A percentile compares a stretch with the other conserved stretches of the same genome.
Evolutionary conservation across 495 filamentous ascomycete genomes (phyloP).

Genomic region (Neurospora africana): DNA sequence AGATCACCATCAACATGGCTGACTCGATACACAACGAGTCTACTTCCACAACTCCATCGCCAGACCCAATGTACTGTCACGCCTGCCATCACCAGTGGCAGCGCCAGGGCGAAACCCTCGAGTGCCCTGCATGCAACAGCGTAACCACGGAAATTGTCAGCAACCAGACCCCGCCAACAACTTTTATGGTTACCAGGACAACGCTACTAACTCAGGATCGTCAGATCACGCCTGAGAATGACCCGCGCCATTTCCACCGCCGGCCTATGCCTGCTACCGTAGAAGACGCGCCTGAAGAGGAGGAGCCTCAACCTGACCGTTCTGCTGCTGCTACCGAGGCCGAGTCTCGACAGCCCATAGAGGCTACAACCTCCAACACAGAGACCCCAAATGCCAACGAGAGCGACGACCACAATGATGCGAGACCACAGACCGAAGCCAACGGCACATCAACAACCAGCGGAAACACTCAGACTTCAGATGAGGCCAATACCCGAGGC

Average conservation of each 20-base stretch:
- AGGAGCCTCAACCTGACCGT: background rate
- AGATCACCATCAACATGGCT: slow-evolving; percentile 1
- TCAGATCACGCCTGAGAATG: slow-evolving; percentile 12
- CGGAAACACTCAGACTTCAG: background rate
- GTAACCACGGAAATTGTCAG: slow-evolving; percentile 17
- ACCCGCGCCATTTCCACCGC: slow-evolving; percentile 17
- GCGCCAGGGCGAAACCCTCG: slow-evolving; percentile 8
- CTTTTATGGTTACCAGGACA: background rate
- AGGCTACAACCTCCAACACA: background rate
- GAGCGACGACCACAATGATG: background rate
- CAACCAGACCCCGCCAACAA: background rate
- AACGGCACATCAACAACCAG: background rate
- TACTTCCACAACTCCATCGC: background rate
- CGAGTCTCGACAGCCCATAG: background rate
- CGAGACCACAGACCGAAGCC: background rate
- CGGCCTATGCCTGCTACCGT: background rate
- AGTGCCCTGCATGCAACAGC: slow-evolving; percentile 16
- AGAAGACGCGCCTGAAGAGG: background rate
- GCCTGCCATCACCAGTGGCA: slow-evolving; percentile 20
- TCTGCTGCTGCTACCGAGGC: background rate
- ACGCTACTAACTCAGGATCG: slow-evolving; percentile 1
- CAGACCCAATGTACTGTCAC: slow-evolving; percentile 16
- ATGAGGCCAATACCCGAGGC: background rate
- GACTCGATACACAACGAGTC: background rate
- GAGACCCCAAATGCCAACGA: background rate